Evolutionary conservation across 352 stramenopile species (phyloP), one percentile per base, ranked within the genome.

Genomic region (Phytophthora palmivora): DNA sequence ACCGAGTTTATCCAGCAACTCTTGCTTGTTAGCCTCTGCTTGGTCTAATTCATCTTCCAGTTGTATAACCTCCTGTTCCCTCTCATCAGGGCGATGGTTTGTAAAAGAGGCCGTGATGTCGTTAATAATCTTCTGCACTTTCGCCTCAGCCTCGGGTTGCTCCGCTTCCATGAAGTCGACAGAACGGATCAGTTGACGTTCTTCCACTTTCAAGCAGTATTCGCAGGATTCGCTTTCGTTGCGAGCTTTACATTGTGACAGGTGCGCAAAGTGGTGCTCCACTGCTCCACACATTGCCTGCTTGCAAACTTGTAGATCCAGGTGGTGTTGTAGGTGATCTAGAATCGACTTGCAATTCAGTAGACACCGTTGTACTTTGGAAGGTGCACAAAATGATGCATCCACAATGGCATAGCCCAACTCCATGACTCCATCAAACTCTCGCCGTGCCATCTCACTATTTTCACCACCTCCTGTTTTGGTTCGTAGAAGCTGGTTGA

Each of bases 21-120:
- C 63, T 19, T 68, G 68, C 39, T 86, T 87, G 64, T 84, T 72
- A n/a, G 73, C 56, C 22, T 86, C 74, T 12, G 72, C 72, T 58
- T 87, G 79, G 21, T 86, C 78, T 30, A 89, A 70, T 24, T 88
- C 80, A 50, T 88, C 75, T 33, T 87, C 76, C 3, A 89, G 60
- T 57, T 82, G 78, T 39, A 78, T 56, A 24, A 82, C 42, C n/a
- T 71, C 67, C 16, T 72, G 65, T 42, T 84, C 77, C 21, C 63
- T 72, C 52, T 85, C 71, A 32, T 77, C 57, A 6, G 49, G 49
- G 39, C 62, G 50, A 21, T 83, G 69, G 38, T 70, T 78, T 30
- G 64, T 71, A 21, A 85, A 68, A 12, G 72, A 87, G 28, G 60
- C 39, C 1, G 70, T 76, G 45, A 88, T 88, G 22, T 73, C 75